A percentile compares a stretch with the other conserved stretches of the same genome.
Evolutionary conservation across 257 asterid species (phyloP).

Genomic region (Solanum pennellii): DNA sequence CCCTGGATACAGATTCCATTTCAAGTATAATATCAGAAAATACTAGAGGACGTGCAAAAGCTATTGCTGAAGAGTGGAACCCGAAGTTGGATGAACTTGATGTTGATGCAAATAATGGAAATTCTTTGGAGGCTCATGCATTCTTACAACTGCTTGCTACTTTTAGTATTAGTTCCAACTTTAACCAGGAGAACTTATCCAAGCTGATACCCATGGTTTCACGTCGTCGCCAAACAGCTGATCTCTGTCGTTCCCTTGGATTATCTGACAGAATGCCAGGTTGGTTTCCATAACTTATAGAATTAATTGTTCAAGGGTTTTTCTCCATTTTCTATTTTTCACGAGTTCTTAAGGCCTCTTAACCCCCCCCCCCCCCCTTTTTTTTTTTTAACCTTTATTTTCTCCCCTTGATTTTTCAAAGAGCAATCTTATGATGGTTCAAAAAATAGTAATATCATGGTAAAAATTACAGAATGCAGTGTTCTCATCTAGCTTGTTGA

Average conservation of each 20-base stretch:
- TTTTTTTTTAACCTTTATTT: not conserved
- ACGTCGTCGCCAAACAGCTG: constrained; percentile 97
- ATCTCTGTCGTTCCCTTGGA: constrained; percentile 88
- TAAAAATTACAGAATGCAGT: not conserved
- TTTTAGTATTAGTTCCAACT: constrained; percentile 73
- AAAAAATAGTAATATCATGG: not conserved
- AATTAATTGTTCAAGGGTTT: not conserved
- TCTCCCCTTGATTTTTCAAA: not conserved
- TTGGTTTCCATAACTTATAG: constrained; percentile 12
- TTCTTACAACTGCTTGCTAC: constrained; percentile 90
- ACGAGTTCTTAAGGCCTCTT: not conserved
- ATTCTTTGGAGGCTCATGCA: constrained; percentile 97
- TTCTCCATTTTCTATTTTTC: not conserved
- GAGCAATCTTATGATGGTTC: not conserved
- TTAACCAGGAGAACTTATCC: constrained; percentile 64
- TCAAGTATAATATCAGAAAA: constrained; percentile 35
- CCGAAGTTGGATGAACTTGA: constrained; percentile 86
- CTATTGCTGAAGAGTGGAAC: constrained; percentile 90
- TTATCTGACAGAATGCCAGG: constrained; percentile 95
- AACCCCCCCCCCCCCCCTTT: not conserved
- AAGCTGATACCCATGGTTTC: constrained; percentile 96
- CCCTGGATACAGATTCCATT: constrained; percentile 28
- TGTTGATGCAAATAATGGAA: constrained; percentile 88
- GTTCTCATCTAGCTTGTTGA: not conserved
- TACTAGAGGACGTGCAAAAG: constrained; percentile 69